Evolutionary conservation across 2,329 filamentous ascomycete genomes (phyloP).

Genomic region (Basipetospora chlamydospora): DNA sequence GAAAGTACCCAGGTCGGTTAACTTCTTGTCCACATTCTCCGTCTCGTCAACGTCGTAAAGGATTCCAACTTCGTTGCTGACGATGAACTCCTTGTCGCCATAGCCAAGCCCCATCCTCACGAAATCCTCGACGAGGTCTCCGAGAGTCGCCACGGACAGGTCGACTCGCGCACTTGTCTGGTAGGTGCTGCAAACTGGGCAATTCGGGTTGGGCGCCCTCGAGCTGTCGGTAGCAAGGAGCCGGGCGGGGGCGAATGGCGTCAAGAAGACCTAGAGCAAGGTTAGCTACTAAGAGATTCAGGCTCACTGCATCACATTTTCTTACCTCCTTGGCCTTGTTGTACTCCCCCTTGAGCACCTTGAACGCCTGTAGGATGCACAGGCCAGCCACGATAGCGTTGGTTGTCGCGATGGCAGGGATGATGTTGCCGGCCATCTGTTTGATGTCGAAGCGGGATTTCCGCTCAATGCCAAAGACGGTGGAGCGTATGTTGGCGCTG

Average conservation of each 20-base stretch:
- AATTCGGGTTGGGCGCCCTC: conserved; percentile 60
- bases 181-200: conserved; percentile 67
- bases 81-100: conserved; percentile 59
- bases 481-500: conserved; percentile 76
- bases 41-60: conserved; percentile 84
- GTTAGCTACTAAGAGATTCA: too few relatives aligned
- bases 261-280: conserved; percentile 65
- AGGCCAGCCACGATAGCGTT: conserved; percentile 92
- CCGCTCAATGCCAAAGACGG: conserved; percentile 74
- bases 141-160: conserved; percentile 55
- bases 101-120: conserved; percentile 60
- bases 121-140: conserved; percentile 64
- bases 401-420: conserved; percentile 93
- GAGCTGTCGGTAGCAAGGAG: conserved; percentile 43
- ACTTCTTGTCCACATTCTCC: conserved; percentile 68
- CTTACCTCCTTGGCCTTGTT: conserved; percentile 58
- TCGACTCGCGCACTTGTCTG: conserved; percentile 56
- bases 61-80: conserved; percentile 61
- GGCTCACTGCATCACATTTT: too few relatives aligned
- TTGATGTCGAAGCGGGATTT: conserved; percentile 96
- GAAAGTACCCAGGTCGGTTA: conserved; percentile 54
- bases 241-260: conserved; percentile 45
- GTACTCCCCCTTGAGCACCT: conserved; percentile 64
- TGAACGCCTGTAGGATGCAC: conserved; percentile 85
- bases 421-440: conserved; percentile 98